Evolutionary conservation across 2,329 filamentous ascomycete genomes (phyloP), one percentile per base, ranked within the genome.

Genomic region (Aspergillus sp.): DNA sequence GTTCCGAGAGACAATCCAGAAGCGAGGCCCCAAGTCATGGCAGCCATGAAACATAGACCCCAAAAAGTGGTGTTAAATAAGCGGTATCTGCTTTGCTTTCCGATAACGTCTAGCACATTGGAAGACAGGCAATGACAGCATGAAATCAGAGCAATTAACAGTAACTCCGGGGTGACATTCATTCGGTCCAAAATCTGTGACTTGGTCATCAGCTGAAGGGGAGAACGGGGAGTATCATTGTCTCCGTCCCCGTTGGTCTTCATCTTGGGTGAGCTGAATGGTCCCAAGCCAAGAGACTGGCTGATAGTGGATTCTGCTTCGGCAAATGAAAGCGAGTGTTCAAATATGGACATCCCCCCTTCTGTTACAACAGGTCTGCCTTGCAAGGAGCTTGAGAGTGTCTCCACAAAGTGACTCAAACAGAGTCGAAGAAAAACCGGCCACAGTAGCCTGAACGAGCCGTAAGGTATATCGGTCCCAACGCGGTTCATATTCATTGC

Each of bases 291-390:
- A 13, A 96, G 83, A 50, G 92, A 89, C 63, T 88, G 90, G 65
- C 87, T 88, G 45, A 97, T 87, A 62, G 93, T 89, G 30, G 90
- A 89, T 72, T 99, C 95, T 8, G 93, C 93, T 74, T 99, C 95
- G 11, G 93, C 91, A 76, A 98, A 99, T 2, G 93, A 93, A 8
- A 99, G 81, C 0, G 93, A 97, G 69, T 97, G 93, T 71, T 99
- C 95, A 67, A 98, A 96, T 2, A 97, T 84, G 0, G 93, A 96
- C 90, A 98, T 96, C 17, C 92, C 93, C 1, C 91, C 96, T 75
- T 98, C 95, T 0, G 90, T 89, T 61, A 89, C 85, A 0, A 91
- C 84, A 2, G 86, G 84, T 2, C 89, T 86, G 32, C 93, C 93
- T 72, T 96, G 91, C 6, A 98, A 83, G 9, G 93, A 91, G 72